Base-by-base conservation (phyloP, 1,284 basidiomycete genomes). In the Sanghuangporus weigelae region DNA sequence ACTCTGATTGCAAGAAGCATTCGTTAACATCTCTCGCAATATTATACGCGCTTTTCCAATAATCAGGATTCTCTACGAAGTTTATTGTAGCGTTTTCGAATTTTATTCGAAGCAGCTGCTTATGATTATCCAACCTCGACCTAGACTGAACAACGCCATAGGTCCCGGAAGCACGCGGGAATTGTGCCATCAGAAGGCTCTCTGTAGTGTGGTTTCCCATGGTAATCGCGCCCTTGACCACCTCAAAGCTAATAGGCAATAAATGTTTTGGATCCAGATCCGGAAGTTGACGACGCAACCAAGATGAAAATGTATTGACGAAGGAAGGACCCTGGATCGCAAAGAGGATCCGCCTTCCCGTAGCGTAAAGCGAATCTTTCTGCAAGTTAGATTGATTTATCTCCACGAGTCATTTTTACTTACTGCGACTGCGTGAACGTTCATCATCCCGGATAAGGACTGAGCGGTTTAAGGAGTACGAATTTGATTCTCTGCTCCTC, bases 201-300 rank as follows among this genome's bases (percentile, higher is more conserved):
- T 91, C 89, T 0, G 93, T 95, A 0, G 94, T 92, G 23, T 84
- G 77, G 74, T 95, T 96, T 7, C 95, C 95, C 40, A 89, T 82
- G 10, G 91, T 84, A 51, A 97, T 84, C 11, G 88, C 88, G 16
- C 92, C 92, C 59, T 87, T 91, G 19, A 79, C 78, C 14, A 89
- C 79, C 63, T 86, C 82, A 57, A 96, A 79, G 42, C 92, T 91
- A 63, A 96, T 73, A 0, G 95, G 95, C 7, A 96, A 76, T 12
- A 94, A 75, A 70, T 94, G 90, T 68, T 88, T 90, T 31, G 85
- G 83, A 71, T 93, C 86, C 35, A 93, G 77, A 64, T 79, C 83
- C 1, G 89, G 90, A 62, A 91, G 74, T 68, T 90, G 88, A 19
- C 73, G 74, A 63, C 77, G 79, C 12, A 88, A 63, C 83, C 86